phyloP scores from a whole-genome alignment of 352 stramenopile genomes.

The Phytopythium kandeliae region DNA sequence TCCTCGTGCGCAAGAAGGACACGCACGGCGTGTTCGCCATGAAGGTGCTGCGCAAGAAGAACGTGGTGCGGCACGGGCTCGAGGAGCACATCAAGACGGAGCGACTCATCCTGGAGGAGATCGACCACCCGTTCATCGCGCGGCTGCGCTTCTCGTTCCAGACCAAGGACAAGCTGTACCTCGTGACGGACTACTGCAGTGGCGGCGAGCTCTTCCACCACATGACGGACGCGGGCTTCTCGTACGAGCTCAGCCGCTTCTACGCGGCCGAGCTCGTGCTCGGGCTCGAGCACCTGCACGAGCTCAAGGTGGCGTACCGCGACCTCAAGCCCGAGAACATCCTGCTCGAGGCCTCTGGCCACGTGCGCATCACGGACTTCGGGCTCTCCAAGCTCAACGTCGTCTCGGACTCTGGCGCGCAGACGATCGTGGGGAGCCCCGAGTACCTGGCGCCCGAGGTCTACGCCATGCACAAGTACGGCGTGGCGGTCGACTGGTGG shows the following conservation, averaged over 20 bases:
- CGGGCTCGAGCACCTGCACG: conserved; percentile 94
- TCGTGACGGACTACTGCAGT: conserved; percentile 88
- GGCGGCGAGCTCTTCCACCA: conserved; percentile 98
- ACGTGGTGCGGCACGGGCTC: conserved; percentile 90
- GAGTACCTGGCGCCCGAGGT: conserved; percentile 90
- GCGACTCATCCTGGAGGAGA: conserved; percentile 95
- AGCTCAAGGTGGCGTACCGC: conserved; percentile 94
- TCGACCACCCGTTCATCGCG: conserved; percentile 98
- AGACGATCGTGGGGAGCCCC: conserved; percentile 73
- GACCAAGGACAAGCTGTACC: conserved; percentile 85
- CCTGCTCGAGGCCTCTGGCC: conserved; percentile 79
- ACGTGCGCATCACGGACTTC: conserved; percentile 98
- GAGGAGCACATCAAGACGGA: conserved; percentile 97
- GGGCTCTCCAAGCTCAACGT: conserved; percentile 74
- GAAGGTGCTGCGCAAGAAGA: conserved; percentile 98
- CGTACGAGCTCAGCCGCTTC: conserved; percentile 79
- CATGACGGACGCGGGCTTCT: conserved; percentile 88
- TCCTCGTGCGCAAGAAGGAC: conserved; percentile 83
- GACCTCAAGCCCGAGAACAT: conserved; percentile 98
- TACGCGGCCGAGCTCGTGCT: conserved; percentile 96
- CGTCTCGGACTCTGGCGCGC: conserved; percentile 57
- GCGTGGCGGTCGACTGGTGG: conserved; percentile 91
- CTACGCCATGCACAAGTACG: conserved; percentile 64
- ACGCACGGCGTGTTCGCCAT: conserved; percentile 94
- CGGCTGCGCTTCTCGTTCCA: conserved; percentile 98